phyloP scores from a whole-genome alignment of 192 early-diverging fungal species.

The Umbelopsis ramanniana region DNA sequence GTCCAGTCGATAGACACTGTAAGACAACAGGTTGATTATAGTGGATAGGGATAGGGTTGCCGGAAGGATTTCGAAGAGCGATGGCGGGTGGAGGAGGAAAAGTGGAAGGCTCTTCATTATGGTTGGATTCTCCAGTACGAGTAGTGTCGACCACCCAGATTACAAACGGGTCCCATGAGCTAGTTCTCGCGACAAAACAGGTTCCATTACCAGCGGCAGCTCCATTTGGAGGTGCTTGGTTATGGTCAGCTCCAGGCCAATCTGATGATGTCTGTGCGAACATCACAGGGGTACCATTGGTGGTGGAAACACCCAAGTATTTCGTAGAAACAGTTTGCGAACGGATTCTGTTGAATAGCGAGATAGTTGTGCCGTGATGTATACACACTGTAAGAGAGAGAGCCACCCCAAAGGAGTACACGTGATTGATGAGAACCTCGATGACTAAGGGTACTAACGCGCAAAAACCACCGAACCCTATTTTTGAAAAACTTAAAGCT shows the following conservation, averaged over 20 bases:
- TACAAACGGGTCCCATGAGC: conserved; percentile 87
- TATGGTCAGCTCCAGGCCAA: conserved; percentile 19
- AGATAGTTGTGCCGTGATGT: conserved; percentile 83
- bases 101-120: conserved; percentile 35
- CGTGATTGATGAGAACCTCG: conserved; percentile 6
- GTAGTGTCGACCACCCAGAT: conserved; percentile 82
- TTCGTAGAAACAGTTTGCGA: conserved; percentile 91
- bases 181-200: conserved; percentile 75
- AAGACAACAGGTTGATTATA: conserved; percentile 91
- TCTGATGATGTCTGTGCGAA: conserved; percentile 12
- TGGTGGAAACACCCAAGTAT: conserved; percentile 70
- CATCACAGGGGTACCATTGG: conserved; percentile 36
- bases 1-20: conserved; percentile 85
- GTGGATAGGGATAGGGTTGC: conserved; percentile 70
- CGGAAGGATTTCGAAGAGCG: conserved; percentile 66
- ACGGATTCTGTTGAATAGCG: conserved; percentile 88
- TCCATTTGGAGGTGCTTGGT: conserved; percentile 22
- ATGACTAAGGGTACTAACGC: conserved; percentile 5
- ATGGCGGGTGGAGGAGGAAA: conserved; percentile 80
- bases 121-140: conserved; percentile 48
- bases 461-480: too few relatives aligned
- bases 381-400: conserved; percentile 69
- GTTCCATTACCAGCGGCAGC: conserved; percentile 48
- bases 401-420: background rate
- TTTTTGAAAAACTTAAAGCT: background rate